Base-by-base conservation (phyloP, 805 yeast species). In the Torulaspora quercuum region DNA sequence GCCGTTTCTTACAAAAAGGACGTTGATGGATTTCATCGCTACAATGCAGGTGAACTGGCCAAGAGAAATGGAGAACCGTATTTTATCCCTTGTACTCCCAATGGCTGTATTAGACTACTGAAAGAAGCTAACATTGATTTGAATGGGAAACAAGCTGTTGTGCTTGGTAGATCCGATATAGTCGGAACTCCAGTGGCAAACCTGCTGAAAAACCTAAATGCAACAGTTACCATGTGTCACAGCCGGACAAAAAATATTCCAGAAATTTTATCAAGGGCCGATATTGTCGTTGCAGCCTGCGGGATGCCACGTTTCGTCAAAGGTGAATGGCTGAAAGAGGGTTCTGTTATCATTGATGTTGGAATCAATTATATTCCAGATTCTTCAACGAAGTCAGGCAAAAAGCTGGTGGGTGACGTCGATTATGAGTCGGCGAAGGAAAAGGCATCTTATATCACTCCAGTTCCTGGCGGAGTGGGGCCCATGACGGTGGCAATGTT, bases 401-500 rank as follows among this genome's bases (percentile, higher is more conserved):
- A 71, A 54, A 77, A 80, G 57, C 69, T 90, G 59, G 95, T 86
- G n/a, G 98, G 98, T 46, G 98, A 90, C 61, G 96, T 87, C 28
- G 96, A 89, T 53, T 90, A 71, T 54, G 82, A 69, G 37, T 67
- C 78, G 19, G 89, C 86, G 37, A 63, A 70, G 39, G 62, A 66
- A 24, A 73, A 69, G 46, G 80, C 88, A 4, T 69, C 80, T 6
- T 75, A 72, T 50, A 75, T 92, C 45, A 89, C 97, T 5, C 98
- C 98, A 11, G 98, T 90, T 38, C 98, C 98, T 20, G 97, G 97
- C 59, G 97, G 97, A 52, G 97, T 90, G 45, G 98, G 98, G 25
- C 98, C 98, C 47, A 90, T 90, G 97, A 90, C 98, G 17, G 97
- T 90, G 31, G 95, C 95, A 25, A 88, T 89, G 96, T 76, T 90